phyloP scores from a whole-genome alignment of 2,329 filamentous ascomycete genomes.

The Pyricularia sp. region DNA sequence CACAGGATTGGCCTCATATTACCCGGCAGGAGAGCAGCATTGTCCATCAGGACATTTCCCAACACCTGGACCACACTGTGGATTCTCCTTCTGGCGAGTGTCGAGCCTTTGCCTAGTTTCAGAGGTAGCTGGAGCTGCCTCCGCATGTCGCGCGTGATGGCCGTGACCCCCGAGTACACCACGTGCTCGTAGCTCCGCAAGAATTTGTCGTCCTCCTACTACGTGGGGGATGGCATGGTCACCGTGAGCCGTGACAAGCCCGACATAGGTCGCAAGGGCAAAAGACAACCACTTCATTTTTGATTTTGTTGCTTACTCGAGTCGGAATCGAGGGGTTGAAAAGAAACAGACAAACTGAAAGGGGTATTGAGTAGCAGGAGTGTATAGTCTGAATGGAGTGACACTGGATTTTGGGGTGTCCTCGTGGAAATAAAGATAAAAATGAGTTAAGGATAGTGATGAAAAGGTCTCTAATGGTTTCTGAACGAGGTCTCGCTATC shows the following conservation, averaged over 20 bases:
- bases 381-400: background rate
- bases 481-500: background rate
- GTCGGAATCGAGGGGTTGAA: background rate
- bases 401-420: background rate
- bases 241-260: conserved; percentile 16
- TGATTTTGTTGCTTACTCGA: background rate
- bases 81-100: background rate
- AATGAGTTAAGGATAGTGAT: background rate
- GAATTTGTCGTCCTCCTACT: conserved; percentile 17
- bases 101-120: background rate
- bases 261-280: conserved; percentile 14
- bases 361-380: background rate
- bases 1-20: background rate
- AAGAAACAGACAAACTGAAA: background rate
- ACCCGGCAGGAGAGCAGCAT: conserved; percentile 25
- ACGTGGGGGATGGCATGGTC: conserved; percentile 17
- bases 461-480: background rate
- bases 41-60: conserved; percentile 21
- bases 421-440: background rate
- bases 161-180: conserved; percentile 1
- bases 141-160: background rate
- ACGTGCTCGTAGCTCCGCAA: conserved; percentile 13
- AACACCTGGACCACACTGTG: conserved; percentile 17
- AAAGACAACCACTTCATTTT: conserved; percentile 2
- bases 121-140: background rate